These are phyloP conservation scores for Penicillium paneum DNA, from an alignment of 2,329 filamentous ascomycete species.

Conservation along the genomic window DNA sequence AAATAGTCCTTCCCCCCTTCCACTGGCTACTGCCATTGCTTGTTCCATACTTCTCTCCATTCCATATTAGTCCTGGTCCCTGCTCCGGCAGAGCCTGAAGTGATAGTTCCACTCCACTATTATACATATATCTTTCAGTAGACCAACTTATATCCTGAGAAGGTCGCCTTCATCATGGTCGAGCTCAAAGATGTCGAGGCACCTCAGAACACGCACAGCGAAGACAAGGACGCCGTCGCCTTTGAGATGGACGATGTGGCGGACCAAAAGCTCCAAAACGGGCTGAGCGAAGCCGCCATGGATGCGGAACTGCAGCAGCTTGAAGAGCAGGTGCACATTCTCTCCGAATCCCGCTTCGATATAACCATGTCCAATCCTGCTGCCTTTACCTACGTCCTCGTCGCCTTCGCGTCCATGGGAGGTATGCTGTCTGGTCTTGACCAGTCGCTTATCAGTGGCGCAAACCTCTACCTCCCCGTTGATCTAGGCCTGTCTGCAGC, in stretches of 20 bases:
- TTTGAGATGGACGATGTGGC: slow-evolving; percentile 29
- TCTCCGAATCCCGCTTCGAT: slow-evolving; percentile 33
- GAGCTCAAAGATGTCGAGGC: slow-evolving; percentile 29
- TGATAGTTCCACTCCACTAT: background rate
- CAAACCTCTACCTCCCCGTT: slow-evolving; percentile 59
- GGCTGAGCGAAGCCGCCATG: slow-evolving; percentile 31
- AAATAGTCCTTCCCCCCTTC: slow-evolving; percentile 18
- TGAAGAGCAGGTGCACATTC: slow-evolving; percentile 25
- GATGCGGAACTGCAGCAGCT: slow-evolving; percentile 30
- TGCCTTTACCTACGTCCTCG: slow-evolving; percentile 65
- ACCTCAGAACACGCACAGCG: slow-evolving; percentile 24
- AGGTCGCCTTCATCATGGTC: slow-evolving; percentile 12
- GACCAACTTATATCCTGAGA: background rate
- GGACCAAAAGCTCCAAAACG: slow-evolving; percentile 22
- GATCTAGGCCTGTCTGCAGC: slow-evolving; percentile 55
- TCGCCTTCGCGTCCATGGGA: slow-evolving; percentile 71
- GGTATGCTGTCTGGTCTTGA: slow-evolving; percentile 70
- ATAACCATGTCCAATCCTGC: slow-evolving; percentile 60
- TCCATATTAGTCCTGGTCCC: background rate
- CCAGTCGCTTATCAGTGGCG: slow-evolving; percentile 69
- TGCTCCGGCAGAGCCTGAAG: background rate
- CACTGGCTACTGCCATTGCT: background rate
- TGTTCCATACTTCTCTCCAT: background rate
- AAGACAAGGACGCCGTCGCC: slow-evolving; percentile 17
- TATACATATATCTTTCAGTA: background rate